Conservation (phyloP, 2,329 filamentous ascomycete species). For the Fusarium pininemorale region DNA sequence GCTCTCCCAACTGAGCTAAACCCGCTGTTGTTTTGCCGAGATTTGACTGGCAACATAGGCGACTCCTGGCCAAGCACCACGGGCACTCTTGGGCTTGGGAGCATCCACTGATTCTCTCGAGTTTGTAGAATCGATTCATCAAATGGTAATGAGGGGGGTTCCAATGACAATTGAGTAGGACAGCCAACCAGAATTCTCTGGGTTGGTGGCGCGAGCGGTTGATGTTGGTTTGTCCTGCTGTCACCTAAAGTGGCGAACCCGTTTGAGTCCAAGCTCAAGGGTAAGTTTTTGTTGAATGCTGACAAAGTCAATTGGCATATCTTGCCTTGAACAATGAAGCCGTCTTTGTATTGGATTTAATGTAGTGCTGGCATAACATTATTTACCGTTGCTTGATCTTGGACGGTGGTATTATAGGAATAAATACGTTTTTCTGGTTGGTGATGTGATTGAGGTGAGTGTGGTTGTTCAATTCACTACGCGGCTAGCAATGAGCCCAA, state of each 20-base stretch:
- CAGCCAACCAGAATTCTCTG: background rate
- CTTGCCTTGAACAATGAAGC: background rate
- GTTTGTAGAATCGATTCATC: background rate
- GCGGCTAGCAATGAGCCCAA: rapidly evolving
- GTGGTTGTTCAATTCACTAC: rapidly evolving
- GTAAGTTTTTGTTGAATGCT: background rate
- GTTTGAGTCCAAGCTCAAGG: background rate
- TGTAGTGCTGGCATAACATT: rapidly evolving
- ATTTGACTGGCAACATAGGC: background rate
- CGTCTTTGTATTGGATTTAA: rapidly evolving
- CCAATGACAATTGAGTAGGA: background rate
- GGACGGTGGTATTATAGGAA: rapidly evolving
- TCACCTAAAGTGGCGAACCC: background rate
- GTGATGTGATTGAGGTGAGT: background rate
- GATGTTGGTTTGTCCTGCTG: background rate
- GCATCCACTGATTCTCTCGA: no score
- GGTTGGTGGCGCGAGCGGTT: background rate
- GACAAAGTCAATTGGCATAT: background rate
- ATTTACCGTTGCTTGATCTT: rapidly evolving
- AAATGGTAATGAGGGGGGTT: rapidly evolving
- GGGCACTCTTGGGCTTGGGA: background rate
- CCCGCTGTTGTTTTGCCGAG: background rate
- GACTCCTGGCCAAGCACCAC: background rate
- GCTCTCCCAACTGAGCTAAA: conserved; percentile 16
- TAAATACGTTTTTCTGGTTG: background rate